Evolutionary conservation across 2,329 filamentous ascomycete species (phyloP), one percentile per base, ranked within the genome.

Genomic region (Pseudopyrenochaeta lycopersici): DNA sequence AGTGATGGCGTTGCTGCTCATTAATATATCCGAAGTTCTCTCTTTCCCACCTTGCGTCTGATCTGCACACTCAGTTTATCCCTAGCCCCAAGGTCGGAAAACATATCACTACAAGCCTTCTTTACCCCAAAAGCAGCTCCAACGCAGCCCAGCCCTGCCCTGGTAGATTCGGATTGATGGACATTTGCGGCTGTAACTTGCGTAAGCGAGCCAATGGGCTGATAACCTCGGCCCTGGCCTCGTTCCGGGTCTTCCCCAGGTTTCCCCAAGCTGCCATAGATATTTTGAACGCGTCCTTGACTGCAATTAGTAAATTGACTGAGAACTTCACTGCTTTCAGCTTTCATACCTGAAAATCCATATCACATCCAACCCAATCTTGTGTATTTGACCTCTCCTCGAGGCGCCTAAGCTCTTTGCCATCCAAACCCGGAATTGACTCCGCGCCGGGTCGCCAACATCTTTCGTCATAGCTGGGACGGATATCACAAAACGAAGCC

Each of bases 1-100:
- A 63, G 61, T 70, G 70, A 71, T 66, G 68, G 69, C 64, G 69
- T 70, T 71, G 57, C 67, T 42, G 40, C 27, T 42, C 27, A n/a
- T 42, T 42, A 42, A 29, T 42, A 42, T 29, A 42, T 42, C 40
- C 40, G 30, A 21, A 42, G 15, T 42, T 35, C 35, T 9, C 32
- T 20, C 46, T 20, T 32, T 30, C 29, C 36, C 14, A 18, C 30
- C 20, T 33, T 11, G 5, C 11, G n/a, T 39, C 44, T 17, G 6
- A 27, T 27, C 23, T 27, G 23, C 23, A 27, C 4, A 9, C 9
- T 27, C 23, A n/a, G n/a, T n/a, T 27, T 27, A 27, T 27, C 11
- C 21, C n/a, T 18, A 44, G 11, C 15, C 33, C 36, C 18, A 38
- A 54, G 23, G 6, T 47, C 32, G 9, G 23, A 27, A 9, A 5